Percentiles rank a stretch among this genome's conserved stretches.
Evolutionary conservation across 805 yeast genomes (phyloP).

Genomic region (Priceomyces haplophilus): DNA sequence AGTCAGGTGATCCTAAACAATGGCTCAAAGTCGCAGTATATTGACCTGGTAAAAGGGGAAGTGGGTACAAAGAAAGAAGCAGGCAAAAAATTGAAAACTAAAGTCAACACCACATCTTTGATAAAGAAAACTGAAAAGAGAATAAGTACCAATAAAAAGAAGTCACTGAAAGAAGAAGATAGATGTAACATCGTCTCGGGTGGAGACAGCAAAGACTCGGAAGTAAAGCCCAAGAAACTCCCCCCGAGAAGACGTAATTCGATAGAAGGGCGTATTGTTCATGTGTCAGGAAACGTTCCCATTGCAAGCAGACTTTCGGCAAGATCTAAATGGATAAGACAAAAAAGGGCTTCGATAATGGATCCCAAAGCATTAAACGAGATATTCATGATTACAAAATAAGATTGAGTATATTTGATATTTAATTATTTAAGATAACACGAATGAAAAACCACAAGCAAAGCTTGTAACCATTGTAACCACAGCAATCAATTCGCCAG

Average conservation of each 20-base stretch:
- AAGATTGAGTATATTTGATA: slow-evolving; percentile 8
- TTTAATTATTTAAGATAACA: slow-evolving; percentile 14
- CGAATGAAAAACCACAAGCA: slow-evolving; percentile 42
- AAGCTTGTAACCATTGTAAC: slow-evolving; percentile 33
- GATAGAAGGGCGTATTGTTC: slow-evolving; percentile 1
- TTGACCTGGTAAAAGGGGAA: no score
- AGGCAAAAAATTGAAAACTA: background rate
- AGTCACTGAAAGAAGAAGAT: slow-evolving; percentile 20
- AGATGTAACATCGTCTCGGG: no score
- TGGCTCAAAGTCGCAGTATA: no score
- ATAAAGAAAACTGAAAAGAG: slow-evolving; percentile 2
- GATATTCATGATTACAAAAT: slow-evolving; percentile 79
- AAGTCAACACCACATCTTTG: no score
- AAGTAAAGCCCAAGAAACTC: no score
- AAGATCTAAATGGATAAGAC: slow-evolving; percentile 83
- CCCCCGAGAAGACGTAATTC: background rate
- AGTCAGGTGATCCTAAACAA: no score
- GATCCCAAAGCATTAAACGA: slow-evolving; percentile 88
- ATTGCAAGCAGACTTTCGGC: slow-evolving; percentile 49
- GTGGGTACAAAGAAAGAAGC: no score
- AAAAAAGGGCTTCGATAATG: slow-evolving; percentile 87
- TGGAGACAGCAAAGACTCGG: no score
- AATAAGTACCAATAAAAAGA: slow-evolving; percentile 23
- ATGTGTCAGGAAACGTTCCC: slow-evolving; percentile 12
- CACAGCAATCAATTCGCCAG: slow-evolving; percentile 28